Conservation (phyloP, 202 grass and related monocot species). For the Alloteropsis angusta region DNA sequence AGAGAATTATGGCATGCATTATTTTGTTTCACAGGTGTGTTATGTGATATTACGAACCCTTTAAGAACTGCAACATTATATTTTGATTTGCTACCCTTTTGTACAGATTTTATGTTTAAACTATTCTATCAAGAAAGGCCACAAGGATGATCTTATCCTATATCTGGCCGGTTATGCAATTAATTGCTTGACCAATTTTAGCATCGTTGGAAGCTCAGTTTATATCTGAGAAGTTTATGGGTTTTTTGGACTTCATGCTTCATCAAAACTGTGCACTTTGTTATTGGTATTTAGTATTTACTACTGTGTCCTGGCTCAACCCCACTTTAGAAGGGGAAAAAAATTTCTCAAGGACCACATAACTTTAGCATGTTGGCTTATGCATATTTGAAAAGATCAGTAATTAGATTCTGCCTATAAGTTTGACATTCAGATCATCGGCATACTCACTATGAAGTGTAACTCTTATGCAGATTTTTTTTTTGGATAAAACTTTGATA, state of each 20-base stretch:
- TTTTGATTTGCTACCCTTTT: neutral
- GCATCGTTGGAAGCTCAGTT: neutral
- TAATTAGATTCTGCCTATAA: neutral
- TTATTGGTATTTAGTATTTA: neutral
- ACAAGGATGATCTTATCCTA: neutral
- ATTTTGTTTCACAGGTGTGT: conserved; percentile 5
- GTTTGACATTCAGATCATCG: neutral
- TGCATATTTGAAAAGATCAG: neutral
- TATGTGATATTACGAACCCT: neutral
- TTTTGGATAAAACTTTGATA: neutral
- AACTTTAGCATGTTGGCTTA: neutral
- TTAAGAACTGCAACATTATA: conserved; percentile 6
- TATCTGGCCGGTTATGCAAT: neutral
- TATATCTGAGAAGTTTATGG: neutral
- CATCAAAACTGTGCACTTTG: neutral
- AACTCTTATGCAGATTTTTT: neutral
- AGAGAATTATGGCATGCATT: neutral
- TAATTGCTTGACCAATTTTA: neutral
- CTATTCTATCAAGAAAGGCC: neutral
- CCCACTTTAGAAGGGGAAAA: neutral
- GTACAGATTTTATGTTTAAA: neutral
- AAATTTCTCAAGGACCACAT: neutral
- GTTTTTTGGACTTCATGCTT: neutral
- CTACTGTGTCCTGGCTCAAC: neutral
- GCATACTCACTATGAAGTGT: neutral